A percentile compares a stretch with the other conserved stretches of the same genome.
phyloP scores from a whole-genome alignment of 2,329 filamentous ascomycete species.

The Coleophoma crateriformis region DNA sequence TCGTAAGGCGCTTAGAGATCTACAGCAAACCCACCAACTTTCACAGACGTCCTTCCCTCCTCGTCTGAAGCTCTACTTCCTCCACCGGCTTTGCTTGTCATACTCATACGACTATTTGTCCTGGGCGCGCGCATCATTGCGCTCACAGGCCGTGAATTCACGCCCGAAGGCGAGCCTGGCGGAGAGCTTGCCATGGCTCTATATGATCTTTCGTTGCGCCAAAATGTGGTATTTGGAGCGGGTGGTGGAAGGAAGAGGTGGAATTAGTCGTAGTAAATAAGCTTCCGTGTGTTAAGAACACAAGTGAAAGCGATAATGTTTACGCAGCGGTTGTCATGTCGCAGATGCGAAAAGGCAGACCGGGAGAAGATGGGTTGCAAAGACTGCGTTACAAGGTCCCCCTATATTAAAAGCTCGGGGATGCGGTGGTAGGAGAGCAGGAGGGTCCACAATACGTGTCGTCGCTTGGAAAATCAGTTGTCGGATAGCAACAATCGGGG shows the following conservation, averaged over 20 bases:
- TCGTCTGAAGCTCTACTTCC: conserved; percentile 85
- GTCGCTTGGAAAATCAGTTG: too few species aligned
- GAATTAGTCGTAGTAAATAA: background rate
- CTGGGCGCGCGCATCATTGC: conserved; percentile 70
- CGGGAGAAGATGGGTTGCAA: conserved; percentile 4
- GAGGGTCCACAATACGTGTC: too few species aligned
- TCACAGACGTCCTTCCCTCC: conserved; percentile 84
- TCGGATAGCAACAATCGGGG: too few species aligned
- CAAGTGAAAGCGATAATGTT: conserved; percentile 2
- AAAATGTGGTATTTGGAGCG: conserved; percentile 13
- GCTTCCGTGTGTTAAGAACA: background rate
- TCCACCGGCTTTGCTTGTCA: conserved; percentile 67
- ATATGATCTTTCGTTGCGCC: conserved; percentile 21
- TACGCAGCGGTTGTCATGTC: conserved; percentile 11
- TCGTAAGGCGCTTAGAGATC: background rate
- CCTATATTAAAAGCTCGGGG: background rate
- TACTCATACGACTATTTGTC: conserved; percentile 82
- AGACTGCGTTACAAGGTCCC: background rate
- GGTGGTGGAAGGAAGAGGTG: background rate
- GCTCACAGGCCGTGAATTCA: conserved; percentile 69
- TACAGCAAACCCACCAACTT: conserved; percentile 72
- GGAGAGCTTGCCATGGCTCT: conserved; percentile 61
- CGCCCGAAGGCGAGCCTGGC: conserved; percentile 56
- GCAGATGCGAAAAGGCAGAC: conserved; percentile 4
- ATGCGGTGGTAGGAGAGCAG: too few species aligned